phyloP scores from a whole-genome alignment of 495 filamentous ascomycete genomes.

The Neurospora intermedia region DNA sequence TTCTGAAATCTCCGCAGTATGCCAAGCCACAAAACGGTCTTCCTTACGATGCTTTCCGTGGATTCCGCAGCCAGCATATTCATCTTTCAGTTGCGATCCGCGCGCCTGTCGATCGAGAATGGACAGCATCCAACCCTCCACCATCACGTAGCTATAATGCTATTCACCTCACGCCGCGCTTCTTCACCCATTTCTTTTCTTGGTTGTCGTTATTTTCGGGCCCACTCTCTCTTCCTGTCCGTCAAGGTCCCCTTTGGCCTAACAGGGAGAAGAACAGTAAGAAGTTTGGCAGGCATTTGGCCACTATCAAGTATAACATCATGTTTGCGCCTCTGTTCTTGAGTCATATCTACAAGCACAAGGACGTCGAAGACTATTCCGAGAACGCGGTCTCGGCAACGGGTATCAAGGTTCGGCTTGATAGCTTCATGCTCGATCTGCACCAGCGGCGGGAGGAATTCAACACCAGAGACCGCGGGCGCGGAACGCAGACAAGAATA shows the following conservation, averaged over 20 bases:
- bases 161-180: slow-evolving; percentile 82
- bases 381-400: slow-evolving; percentile 80
- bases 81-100: slow-evolving; percentile 85
- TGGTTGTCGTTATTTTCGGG: slow-evolving; percentile 98
- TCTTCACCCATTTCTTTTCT: slow-evolving; percentile 96
- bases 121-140: slow-evolving; percentile 60
- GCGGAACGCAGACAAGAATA: slow-evolving; percentile 62
- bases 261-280: slow-evolving; percentile 91
- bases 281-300: slow-evolving; percentile 93
- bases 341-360: slow-evolving; percentile 97
- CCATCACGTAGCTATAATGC: slow-evolving; percentile 87
- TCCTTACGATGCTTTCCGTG: slow-evolving; percentile 82
- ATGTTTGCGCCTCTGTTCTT: slow-evolving; percentile 87
- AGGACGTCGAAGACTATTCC: slow-evolving; percentile 77
- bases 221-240: slow-evolving; percentile 86
- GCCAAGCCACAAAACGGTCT: slow-evolving; percentile 46
- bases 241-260: slow-evolving; percentile 84
- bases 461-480: slow-evolving; percentile 61
- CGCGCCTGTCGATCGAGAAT: slow-evolving; percentile 71
- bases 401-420: slow-evolving; percentile 83
- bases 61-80: slow-evolving; percentile 91
- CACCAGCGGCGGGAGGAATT: slow-evolving; percentile 93
- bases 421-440: slow-evolving; percentile 91
- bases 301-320: slow-evolving; percentile 94
- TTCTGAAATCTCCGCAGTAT: slow-evolving; percentile 67